Base-by-base conservation (phyloP, 2,329 filamentous ascomycete species). In the Pestalotiopsis fici region DNA sequence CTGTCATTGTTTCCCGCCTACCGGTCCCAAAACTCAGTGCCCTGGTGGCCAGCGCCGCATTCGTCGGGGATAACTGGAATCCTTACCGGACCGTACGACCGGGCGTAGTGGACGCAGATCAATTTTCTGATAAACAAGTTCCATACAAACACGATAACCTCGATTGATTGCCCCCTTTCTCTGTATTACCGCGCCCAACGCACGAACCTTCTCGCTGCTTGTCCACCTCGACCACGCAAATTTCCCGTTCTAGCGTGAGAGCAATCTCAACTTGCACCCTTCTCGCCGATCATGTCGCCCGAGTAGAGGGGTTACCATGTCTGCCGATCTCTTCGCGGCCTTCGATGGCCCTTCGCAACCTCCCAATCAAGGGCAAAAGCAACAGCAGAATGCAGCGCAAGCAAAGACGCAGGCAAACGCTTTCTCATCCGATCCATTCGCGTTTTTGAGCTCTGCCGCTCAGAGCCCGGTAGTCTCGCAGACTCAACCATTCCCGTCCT, bases 311-410 rank as follows among this genome's bases (percentile, higher is more conserved):
- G 27, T 31, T 37, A 71, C 43, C 69, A 91, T 91, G 88, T 91
- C 89, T 72, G 87, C 88, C 69, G 88, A 91, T 77, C 85, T 91
- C 67, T 88, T 91, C 74, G 88, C 88, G 66, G 87, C 88, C 71
- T 90, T 91, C 72, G 87, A 86, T 73, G 82, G 80, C 72, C 80
- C 83, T 71, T 82, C 55, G 27, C 47, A 39, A 61, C 60, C 68
- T 37, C 66, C 67, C 27, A 55, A 37, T 23, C 54, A 27, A 37
- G 54, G 25, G 6, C 55, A 59, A 35, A 35, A 11, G 31, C 27
- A 23, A 21, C 43, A 18, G 18, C 43, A n/a, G 43, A 23, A 21
- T 23, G n/a, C 65, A 56, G 63, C 39, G 65, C 61, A 66, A 68
- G 55, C 50, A 67, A 72, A 78, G 67, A 76, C 76, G 64, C 66